Percentiles rank a stretch among this genome's conserved stretches.
These are phyloP conservation scores for Davidsoniella virescens DNA, from an alignment of 2,329 filamentous ascomycete genomes.

Conservation along the genomic window DNA sequence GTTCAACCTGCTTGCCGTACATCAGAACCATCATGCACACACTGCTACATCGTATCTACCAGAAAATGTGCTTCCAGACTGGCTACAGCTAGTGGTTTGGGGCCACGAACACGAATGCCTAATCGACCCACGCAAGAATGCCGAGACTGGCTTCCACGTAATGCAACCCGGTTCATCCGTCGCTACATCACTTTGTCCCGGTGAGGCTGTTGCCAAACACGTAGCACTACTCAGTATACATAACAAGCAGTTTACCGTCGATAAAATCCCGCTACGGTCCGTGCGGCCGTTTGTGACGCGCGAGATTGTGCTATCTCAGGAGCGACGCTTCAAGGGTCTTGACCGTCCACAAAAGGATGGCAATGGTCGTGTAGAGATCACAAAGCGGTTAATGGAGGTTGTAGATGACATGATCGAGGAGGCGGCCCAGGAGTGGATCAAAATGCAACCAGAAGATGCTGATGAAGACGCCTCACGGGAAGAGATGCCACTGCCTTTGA, in stretches of 20 bases:
- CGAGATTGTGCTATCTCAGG: constrained; percentile 63
- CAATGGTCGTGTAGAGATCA: constrained; percentile 60
- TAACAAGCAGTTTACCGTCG: constrained; percentile 62
- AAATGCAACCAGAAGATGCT: constrained; percentile 51
- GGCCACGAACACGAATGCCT: constrained; percentile 95
- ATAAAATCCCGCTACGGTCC: constrained; percentile 69
- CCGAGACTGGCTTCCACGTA: constrained; percentile 80
- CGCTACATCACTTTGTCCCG: constrained; percentile 77
- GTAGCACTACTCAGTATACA: constrained; percentile 74
- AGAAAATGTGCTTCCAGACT: constrained; percentile 81
- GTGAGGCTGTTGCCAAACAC: constrained; percentile 82
- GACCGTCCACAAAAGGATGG: constrained; percentile 54
- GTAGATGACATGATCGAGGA: constrained; percentile 79
- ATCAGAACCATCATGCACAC: constrained; percentile 90
- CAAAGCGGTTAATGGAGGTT: constrained; percentile 55
- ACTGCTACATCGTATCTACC: constrained; percentile 88
- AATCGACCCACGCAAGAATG: constrained; percentile 69
- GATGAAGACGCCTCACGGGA: background rate
- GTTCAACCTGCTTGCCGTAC: constrained; percentile 91
- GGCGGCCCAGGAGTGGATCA: constrained; percentile 65
- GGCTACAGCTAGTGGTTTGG: constrained; percentile 86
- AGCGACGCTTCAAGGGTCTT: constrained; percentile 60
- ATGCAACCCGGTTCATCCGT: constrained; percentile 97
- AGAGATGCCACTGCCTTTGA: constrained; percentile 58
- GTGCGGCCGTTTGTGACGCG: constrained; percentile 82